A percentile compares a stretch with the other conserved stretches of the same genome.
Conservation (phyloP, 768 basidiomycete genomes). For the Amylocystis lapponica region DNA sequence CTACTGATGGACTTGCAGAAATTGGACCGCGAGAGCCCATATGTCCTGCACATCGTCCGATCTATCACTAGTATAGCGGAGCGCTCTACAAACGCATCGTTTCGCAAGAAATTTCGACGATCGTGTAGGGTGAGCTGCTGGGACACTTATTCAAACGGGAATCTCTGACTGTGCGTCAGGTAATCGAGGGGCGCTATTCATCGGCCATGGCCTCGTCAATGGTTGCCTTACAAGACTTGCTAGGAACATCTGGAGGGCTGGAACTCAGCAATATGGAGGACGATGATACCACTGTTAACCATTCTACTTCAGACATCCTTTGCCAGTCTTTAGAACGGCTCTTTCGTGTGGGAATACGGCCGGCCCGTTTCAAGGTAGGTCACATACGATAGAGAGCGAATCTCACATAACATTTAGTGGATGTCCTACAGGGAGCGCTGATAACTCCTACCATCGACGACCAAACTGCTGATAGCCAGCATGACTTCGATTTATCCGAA, state of each 20-base stretch:
- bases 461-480: not conserved
- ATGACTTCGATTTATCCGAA: not conserved
- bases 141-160: not conserved
- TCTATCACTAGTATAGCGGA: conserved; percentile 47
- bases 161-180: too few species aligned
- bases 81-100: conserved; percentile 45
- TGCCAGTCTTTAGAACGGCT: conserved; percentile 9
- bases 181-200: not conserved
- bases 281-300: not conserved
- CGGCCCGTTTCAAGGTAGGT: conserved; percentile 9
- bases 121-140: conserved; percentile 40
- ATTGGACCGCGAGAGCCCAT: conserved; percentile 46
- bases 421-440: not conserved
- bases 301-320: conserved; percentile 2
- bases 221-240: too few species aligned
- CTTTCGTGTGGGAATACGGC: conserved; percentile 2
- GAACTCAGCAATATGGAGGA: too few species aligned
- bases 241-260: not conserved
- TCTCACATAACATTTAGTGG: not conserved
- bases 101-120: conserved; percentile 38
- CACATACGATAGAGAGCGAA: too few species aligned
- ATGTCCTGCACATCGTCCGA: conserved; percentile 42
- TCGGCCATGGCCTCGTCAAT: not conserved
- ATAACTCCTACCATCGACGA: not conserved
- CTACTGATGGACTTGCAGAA: conserved; percentile 43